These are phyloP conservation scores for Huntiella savannae DNA, from an alignment of 2,329 filamentous ascomycete species.

Conservation along the genomic window DNA sequence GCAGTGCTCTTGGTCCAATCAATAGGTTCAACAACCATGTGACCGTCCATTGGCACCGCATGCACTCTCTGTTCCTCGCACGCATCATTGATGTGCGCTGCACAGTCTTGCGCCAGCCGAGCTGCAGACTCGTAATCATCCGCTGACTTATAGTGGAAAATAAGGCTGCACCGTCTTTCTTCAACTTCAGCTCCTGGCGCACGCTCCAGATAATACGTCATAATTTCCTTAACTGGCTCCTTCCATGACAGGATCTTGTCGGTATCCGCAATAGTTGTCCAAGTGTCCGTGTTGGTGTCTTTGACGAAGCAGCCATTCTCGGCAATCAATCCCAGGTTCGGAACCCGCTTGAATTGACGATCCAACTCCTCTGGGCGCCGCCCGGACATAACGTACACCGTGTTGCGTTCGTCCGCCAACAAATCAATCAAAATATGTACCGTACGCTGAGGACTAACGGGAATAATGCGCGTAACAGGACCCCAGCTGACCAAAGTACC, in stretches of 20 bases:
- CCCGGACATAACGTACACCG: conserved; percentile 85
- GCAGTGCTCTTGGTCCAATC: conserved; percentile 81
- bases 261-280: conserved; percentile 61
- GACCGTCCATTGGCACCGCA: conserved; percentile 62
- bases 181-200: conserved; percentile 78
- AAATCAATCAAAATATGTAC: conserved; percentile 69
- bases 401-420: conserved; percentile 59
- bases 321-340: conserved; percentile 72
- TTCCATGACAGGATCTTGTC: conserved; percentile 62
- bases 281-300: conserved; percentile 45
- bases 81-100: conserved; percentile 86
- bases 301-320: conserved; percentile 89
- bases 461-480: conserved; percentile 63
- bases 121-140: conserved; percentile 35
- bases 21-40: conserved; percentile 65
- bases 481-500: conserved; percentile 81
- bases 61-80: conserved; percentile 70
- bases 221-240: conserved; percentile 58
- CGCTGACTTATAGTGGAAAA: conserved; percentile 14
- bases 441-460: conserved; percentile 67
- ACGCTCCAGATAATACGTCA: conserved; percentile 77
- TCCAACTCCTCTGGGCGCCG: conserved; percentile 77
- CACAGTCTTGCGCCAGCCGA: conserved; percentile 72
- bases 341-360: conserved; percentile 64
- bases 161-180: conserved; percentile 75